Evolutionary conservation across 495 filamentous ascomycete genomes (phyloP), one percentile per base, ranked within the genome.

Genomic region (Durotheca rogersii): DNA sequence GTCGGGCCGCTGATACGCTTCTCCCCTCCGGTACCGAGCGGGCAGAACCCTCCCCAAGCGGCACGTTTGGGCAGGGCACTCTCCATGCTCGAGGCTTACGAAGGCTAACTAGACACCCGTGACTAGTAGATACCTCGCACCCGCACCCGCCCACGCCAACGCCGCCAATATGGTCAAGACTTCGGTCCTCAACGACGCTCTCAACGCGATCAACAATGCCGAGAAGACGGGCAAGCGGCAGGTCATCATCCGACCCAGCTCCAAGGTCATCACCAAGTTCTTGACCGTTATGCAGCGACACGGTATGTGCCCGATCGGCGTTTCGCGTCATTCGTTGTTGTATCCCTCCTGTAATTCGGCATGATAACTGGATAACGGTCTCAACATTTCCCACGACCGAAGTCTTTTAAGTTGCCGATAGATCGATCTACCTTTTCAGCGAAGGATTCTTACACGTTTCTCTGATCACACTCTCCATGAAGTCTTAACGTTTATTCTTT

Each of bases 361-460:
- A 81, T 96, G 89, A 97, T 96, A 97, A 97, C 93, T 97, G 94
- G 91, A 87, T 86, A 82, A 85, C 79, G 82, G 81, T 90, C 83
- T 86, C 84, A 79, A 80, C 67, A 60, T 66, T 61, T 63, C 73
- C 82, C 70, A 95, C 89, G 87, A 83, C 83, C 82, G 82, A 81
- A 87, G 92, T 86, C 90, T 85, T 96, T 96, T 96, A 97, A 96
- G 86, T 93, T 77, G 79, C 89, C 92, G 93, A 89, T 83, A 98
- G 72, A 98, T 90, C 53, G 75, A 71, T 47, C 51, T 57, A n/a
- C n/a, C 52, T 60, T 61, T 72, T 67, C 60, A 62, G 62, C 69
- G 79, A 84, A 60, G 81, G 77, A 81, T 86, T 90, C 89, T 96
- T 95, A 96, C 89, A 96, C 88, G 87, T 92, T 88, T 77, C 47